phyloP scores from a whole-genome alignment of 192 early-diverging fungal genomes.

The Coemansia sp. region DNA sequence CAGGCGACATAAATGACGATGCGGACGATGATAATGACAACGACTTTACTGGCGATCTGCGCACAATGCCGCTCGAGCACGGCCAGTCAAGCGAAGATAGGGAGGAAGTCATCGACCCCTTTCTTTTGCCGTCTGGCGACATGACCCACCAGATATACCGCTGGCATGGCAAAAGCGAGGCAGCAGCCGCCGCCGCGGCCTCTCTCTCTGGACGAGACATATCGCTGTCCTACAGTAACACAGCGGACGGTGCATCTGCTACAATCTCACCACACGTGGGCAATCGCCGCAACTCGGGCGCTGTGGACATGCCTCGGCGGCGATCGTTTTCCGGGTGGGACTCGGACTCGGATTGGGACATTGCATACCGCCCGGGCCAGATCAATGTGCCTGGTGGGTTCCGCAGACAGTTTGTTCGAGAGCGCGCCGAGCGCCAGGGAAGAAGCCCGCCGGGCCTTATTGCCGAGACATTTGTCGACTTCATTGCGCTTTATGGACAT shows the following conservation, averaged over 20 bases:
- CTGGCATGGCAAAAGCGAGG: constrained; percentile 72
- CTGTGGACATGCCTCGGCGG: constrained; percentile 46
- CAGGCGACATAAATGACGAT: constrained; percentile 46
- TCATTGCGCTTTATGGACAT: constrained; percentile 90
- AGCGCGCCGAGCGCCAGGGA: constrained; percentile 71
- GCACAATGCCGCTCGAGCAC: constrained; percentile 33
- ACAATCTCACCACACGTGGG: neutral
- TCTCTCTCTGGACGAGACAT: constrained; percentile 15
- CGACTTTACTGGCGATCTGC: constrained; percentile 12
- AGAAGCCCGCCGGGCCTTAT: constrained; percentile 67
- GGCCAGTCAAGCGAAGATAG: constrained; percentile 26
- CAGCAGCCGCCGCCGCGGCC: constrained; percentile 1
- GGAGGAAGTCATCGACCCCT: constrained; percentile 35
- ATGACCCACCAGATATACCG: constrained; percentile 90
- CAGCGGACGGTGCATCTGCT: neutral
- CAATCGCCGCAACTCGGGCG: constrained; percentile 59
- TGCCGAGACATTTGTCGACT: constrained; percentile 90
- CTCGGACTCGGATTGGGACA: constrained; percentile 50
- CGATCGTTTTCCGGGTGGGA: constrained; percentile 53
- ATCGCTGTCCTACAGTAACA: constrained; percentile 5
- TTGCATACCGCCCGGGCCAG: constrained; percentile 30
- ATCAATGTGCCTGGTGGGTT: constrained; percentile 86
- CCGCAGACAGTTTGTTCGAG: constrained; percentile 82
- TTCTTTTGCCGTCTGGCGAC: constrained; percentile 70
- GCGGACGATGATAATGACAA: constrained; percentile 35